Percentiles rank a stretch among this genome's conserved stretches.
Conservation (phyloP, 257 asterid species). For the Solanum lycopersicoides region DNA sequence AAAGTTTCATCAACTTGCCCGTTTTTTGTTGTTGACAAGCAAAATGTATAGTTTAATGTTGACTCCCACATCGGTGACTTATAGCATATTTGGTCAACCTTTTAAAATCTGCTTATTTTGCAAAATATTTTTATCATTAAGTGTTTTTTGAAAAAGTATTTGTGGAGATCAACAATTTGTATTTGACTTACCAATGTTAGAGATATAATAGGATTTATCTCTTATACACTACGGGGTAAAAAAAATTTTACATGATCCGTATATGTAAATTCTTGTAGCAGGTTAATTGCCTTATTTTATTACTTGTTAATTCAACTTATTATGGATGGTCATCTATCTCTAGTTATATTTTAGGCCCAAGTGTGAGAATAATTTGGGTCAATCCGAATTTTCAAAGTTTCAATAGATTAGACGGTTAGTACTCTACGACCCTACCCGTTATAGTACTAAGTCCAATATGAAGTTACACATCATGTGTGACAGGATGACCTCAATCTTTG, state of each 20-base stretch:
- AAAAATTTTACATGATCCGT: not conserved
- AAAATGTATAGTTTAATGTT: not conserved
- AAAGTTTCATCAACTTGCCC: not conserved
- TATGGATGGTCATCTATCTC: not conserved
- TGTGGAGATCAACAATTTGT: not conserved
- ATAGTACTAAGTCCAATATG: not conserved
- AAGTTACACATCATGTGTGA: not conserved
- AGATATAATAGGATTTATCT: not conserved
- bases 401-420: too few species aligned
- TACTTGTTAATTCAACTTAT: not conserved
- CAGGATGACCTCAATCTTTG: not conserved
- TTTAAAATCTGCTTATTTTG: not conserved
- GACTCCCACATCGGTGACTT: not conserved
- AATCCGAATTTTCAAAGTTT: too few species aligned
- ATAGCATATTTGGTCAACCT: not conserved
- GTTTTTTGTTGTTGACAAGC: not conserved
- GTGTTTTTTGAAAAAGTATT: not conserved
- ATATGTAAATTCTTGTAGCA: not conserved
- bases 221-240: not conserved
- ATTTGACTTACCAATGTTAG: not conserved
- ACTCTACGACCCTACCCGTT: too few species aligned
- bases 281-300: not conserved
- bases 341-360: not conserved
- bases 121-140: not conserved
- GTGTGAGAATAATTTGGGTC: too few species aligned